Base-by-base conservation (phyloP, 108 stramenopile species). In the Stephanodiscus minutulus region DNA sequence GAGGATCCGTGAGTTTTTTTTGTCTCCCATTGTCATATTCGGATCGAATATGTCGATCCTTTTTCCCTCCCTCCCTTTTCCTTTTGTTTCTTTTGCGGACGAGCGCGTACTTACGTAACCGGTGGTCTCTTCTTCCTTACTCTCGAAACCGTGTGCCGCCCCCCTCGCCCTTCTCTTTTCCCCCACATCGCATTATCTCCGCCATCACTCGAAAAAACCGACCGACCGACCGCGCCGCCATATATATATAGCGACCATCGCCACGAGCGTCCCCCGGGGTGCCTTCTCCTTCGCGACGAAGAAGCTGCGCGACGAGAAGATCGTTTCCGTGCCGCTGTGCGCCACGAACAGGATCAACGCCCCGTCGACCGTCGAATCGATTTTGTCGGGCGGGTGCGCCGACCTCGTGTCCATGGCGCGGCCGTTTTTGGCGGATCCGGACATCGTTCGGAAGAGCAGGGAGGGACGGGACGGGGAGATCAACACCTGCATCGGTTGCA, bases 401-500 rank as follows among this genome's bases (percentile, higher is more conserved):
- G 98, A 99, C 76, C 71, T 99, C 79, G 80, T 99, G 21, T 88
- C 86, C 78, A 98, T 99, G 97, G 98, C 98, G 22, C 73, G 74
- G 97, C 98, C 98, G 10, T 94, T 99, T 50, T 75, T 99, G 49
- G 97, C 98, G 1, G 98, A 99, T 85, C 91, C 97, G n/a, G 73
- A 95, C 41, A 87, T 98, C 79, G 69, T 98, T 18, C 65, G 73
- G 20, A 99, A 99, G 89, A 90, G 94, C 25, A 70, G 82, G 61
- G 79, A 92, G 29, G 84, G 90, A 37, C 54, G 82, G 54, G 88
- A 74, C 15, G 68, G 86, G 20, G 91, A 90, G 28, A 98, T 98
- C 72, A 99, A 99, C 83, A 99, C 98, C 33, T 99, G 98, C 82
- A 99, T 99, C 69, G 98, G 74, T 1, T 99, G 98, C 75, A 99